Evolutionary conservation across 225 moss, liverwort and hornwort species (phyloP).

Genomic region (Pleurozium schreberi): DNA sequence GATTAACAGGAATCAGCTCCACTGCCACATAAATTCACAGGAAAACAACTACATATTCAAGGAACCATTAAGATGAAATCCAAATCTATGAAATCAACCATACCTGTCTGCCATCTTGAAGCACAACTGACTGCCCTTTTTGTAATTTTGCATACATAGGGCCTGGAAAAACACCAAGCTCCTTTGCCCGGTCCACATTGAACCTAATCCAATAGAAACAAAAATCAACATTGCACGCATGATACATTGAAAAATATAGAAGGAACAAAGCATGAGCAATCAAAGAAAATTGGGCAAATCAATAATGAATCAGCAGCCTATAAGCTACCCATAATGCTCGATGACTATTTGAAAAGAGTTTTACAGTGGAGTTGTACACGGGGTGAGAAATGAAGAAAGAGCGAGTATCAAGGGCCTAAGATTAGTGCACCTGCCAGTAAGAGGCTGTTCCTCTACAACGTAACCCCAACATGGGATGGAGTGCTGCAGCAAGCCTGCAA

Average conservation of each 20-base stretch:
- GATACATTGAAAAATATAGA: not conserved
- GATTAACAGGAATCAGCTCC: not conserved
- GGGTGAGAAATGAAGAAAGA: not conserved
- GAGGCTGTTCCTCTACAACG: constrained; percentile 74
- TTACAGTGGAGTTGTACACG: not conserved
- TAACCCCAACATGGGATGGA: constrained; percentile 95
- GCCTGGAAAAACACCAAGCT: constrained; percentile 75
- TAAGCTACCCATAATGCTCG: not conserved
- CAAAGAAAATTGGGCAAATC: not conserved
- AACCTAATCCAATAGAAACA: constrained; percentile 39
- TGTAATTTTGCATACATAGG: constrained; percentile 66
- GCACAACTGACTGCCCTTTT: constrained; percentile 55
- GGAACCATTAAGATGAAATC: not conserved
- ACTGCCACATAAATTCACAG: not conserved
- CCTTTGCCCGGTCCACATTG: constrained; percentile 60
- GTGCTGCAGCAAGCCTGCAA: constrained; percentile 78
- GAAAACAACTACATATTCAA: not conserved
- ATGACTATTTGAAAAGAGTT: not conserved
- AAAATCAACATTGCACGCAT: not conserved
- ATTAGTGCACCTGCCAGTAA: constrained; percentile 55
- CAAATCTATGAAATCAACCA: not conserved
- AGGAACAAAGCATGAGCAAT: not conserved
- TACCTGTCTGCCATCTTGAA: constrained; percentile 70
- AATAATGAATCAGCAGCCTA: not conserved
- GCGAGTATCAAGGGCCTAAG: not conserved